Conservation (phyloP, 257 asterid genomes). For the Craterostigma plantagineum region DNA sequence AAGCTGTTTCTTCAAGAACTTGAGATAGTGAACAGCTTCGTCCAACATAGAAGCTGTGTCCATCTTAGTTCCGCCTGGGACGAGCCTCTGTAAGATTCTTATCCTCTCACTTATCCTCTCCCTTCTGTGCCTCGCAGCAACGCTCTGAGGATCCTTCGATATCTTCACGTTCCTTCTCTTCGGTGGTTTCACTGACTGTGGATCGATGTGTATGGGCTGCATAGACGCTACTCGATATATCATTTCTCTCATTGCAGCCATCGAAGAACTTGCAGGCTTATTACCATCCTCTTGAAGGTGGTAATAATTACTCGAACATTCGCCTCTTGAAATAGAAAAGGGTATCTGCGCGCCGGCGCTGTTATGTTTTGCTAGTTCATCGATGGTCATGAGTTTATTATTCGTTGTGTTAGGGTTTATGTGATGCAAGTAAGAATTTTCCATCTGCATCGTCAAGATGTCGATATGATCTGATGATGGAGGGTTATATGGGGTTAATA, state of each 20-base stretch:
- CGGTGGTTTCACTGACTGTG: constrained; percentile 80
- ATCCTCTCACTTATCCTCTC: constrained; percentile 88
- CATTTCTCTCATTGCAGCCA: constrained; percentile 95
- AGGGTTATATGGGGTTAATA: no score
- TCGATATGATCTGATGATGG: no score
- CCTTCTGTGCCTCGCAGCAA: constrained; percentile 87
- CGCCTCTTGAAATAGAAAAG: constrained; percentile 14
- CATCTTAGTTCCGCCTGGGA: constrained; percentile 97
- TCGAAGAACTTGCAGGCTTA: no score
- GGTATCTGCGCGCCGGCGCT: no score
- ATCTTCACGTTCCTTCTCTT: constrained; percentile 78
- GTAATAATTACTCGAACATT: no score
- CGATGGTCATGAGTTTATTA: no score
- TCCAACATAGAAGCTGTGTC: constrained; percentile 96
- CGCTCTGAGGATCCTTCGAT: constrained; percentile 88
- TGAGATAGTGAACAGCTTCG: constrained; percentile 85
- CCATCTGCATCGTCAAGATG: no score
- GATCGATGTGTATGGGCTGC: constrained; percentile 90
- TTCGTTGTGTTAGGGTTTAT: no score
- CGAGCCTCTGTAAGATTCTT: constrained; percentile 72
- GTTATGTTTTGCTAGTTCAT: no score
- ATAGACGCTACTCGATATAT: constrained; percentile 77
- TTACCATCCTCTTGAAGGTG: no score
- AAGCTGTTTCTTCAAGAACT: constrained; percentile 72
- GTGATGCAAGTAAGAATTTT: no score